A percentile compares a stretch with the other conserved stretches of the same genome.
Conservation (phyloP, 2,329 filamentous ascomycete species). For the Aspergillus sp. region DNA sequence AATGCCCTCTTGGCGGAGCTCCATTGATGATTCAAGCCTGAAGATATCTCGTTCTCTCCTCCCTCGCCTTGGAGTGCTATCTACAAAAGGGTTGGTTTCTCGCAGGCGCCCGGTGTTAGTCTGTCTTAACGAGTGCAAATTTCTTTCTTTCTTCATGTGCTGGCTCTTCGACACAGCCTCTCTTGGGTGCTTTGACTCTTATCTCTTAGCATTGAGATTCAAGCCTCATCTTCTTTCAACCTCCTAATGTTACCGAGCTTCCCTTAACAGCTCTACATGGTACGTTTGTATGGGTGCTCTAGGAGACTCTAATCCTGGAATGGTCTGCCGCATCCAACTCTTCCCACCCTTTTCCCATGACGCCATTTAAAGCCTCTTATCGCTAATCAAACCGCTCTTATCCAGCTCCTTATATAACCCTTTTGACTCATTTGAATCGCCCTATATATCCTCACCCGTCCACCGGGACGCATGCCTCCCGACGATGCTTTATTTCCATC, state of each 20-base stretch:
- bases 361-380: constrained; percentile 9
- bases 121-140: background rate
- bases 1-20: constrained; percentile 3
- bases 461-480: constrained; percentile 41
- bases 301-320: background rate
- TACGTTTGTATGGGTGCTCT: background rate
- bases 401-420: constrained; percentile 22
- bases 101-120: background rate
- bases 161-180: constrained; percentile 1
- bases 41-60: constrained; percentile 15
- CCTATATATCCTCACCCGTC: constrained; percentile 21
- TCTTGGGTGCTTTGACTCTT: constrained; percentile 3
- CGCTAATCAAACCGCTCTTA: constrained; percentile 12
- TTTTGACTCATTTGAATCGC: constrained; percentile 13
- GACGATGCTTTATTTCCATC: constrained; percentile 41
- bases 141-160: constrained; percentile 1
- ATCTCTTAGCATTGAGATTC: background rate
- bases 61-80: constrained; percentile 4
- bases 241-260: background rate
- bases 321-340: background rate
- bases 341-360: constrained; percentile 1
- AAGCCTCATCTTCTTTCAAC: constrained; percentile 6
- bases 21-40: constrained; percentile 9
- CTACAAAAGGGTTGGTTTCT: background rate
- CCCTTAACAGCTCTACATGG: background rate